Conservation (phyloP, 768 basidiomycete species). For the Auriscalpium orientale region DNA sequence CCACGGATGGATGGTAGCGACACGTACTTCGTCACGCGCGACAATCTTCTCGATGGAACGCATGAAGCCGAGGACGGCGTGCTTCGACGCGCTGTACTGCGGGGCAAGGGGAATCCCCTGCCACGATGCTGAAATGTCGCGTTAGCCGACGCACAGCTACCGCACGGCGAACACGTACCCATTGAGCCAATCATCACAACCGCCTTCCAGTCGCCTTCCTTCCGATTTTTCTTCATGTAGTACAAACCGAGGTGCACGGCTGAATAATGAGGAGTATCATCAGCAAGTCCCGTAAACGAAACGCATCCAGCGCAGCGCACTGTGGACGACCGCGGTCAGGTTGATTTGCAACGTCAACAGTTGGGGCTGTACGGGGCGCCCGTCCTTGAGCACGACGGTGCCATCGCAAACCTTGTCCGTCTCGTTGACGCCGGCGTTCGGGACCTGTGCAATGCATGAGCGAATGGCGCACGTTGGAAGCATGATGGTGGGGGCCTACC, state of each 20-base stretch:
- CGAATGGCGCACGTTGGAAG: neutral
- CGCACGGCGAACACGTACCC: constrained; percentile 14
- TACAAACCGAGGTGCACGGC: constrained; percentile 25
- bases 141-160: neutral
- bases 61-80: constrained; percentile 26
- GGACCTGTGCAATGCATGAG: constrained; percentile 5
- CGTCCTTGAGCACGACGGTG: constrained; percentile 11
- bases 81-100: constrained; percentile 24
- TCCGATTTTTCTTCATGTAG: constrained; percentile 19
- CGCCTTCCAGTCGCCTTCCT: constrained; percentile 16
- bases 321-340: constrained; percentile 23
- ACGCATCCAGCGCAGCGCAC: constrained; percentile 18
- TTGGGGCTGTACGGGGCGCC: constrained; percentile 21
- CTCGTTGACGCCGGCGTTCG: constrained; percentile 17
- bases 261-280: constrained; percentile 2
- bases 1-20: constrained; percentile 24
- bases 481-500: constrained; percentile 11
- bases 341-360: constrained; percentile 24
- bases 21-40: constrained; percentile 13
- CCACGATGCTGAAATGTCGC: constrained; percentile 19
- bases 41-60: constrained; percentile 15
- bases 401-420: neutral
- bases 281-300: too few species aligned
- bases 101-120: constrained; percentile 15
- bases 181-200: constrained; percentile 28